Evolutionary conservation across 2,329 filamentous ascomycete species (phyloP).

Genomic region (Neurospora crassa): DNA sequence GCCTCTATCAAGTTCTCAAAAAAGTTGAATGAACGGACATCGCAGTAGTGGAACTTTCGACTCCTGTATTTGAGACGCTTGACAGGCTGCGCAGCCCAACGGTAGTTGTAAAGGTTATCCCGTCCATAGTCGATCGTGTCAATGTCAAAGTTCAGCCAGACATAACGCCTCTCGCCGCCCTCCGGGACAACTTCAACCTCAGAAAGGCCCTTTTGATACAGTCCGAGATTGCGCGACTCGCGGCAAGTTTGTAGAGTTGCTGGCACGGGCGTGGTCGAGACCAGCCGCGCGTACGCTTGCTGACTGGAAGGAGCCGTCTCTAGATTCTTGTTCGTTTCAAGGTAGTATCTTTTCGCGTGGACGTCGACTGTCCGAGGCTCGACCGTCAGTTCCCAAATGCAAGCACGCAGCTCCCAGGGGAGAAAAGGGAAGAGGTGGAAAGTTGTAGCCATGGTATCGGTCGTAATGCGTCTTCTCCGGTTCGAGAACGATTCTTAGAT

Average conservation of each 20-base stretch:
- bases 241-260: neutral
- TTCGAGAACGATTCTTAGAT: neutral
- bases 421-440: neutral
- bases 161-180: neutral
- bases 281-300: neutral
- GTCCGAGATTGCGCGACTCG: neutral
- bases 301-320: no score
- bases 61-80: neutral
- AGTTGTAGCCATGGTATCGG: neutral
- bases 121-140: neutral
- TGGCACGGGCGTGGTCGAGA: neutral
- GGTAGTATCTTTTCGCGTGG: neutral
- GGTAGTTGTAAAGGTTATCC: neutral
- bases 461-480: neutral
- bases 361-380: neutral
- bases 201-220: neutral
- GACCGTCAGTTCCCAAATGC: neutral
- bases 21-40: neutral
- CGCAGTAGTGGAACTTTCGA: neutral
- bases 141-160: neutral
- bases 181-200: neutral
- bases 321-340: neutral
- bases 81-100: neutral
- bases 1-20: neutral
- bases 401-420: neutral